A percentile compares a stretch with the other conserved stretches of the same genome.
Conservation (phyloP, 768 basidiomycete species). For the Pisolithus marmoratus region DNA sequence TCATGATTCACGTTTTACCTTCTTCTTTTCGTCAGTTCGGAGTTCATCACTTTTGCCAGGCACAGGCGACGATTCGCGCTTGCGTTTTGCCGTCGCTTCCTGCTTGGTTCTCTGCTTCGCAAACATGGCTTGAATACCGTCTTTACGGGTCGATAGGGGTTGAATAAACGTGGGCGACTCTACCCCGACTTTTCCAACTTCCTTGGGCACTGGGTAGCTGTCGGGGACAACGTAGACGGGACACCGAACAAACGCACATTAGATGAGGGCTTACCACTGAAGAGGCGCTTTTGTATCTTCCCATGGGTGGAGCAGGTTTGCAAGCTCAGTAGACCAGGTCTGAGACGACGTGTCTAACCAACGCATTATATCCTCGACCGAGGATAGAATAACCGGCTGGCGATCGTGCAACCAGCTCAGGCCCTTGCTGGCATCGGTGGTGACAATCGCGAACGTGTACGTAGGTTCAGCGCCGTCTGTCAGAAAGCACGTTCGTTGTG, state of each 20-base stretch:
- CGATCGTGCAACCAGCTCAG: slow-evolving; percentile 89
- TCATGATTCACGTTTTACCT: slow-evolving; percentile 12
- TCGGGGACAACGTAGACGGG: not conserved
- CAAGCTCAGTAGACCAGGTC: slow-evolving; percentile 58
- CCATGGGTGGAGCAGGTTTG: slow-evolving; percentile 56
- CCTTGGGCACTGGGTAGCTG: slow-evolving; percentile 85
- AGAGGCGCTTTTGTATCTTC: slow-evolving; percentile 44
- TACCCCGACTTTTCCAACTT: slow-evolving; percentile 85
- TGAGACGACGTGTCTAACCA: slow-evolving; percentile 81
- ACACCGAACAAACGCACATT: not conserved
- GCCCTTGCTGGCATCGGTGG: slow-evolving; percentile 65
- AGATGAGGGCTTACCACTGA: slow-evolving; percentile 51
- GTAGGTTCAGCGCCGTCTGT: slow-evolving; percentile 51
- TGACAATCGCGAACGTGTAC: slow-evolving; percentile 88
- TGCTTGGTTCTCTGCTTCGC: slow-evolving; percentile 46
- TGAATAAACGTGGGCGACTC: slow-evolving; percentile 81
- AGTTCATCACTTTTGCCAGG: slow-evolving; percentile 7
- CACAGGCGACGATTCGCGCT: slow-evolving; percentile 15
- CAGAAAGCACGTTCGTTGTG: not conserved
- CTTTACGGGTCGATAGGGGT: slow-evolving; percentile 72
- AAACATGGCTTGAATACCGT: slow-evolving; percentile 84
- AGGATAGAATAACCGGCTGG: slow-evolving; percentile 75
- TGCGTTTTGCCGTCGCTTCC: slow-evolving; percentile 20
- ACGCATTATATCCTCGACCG: slow-evolving; percentile 46
- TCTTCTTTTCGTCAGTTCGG: slow-evolving; percentile 14